phyloP scores from a whole-genome alignment of 2,329 filamentous ascomycete species.

The Calonectria henricotiae region DNA sequence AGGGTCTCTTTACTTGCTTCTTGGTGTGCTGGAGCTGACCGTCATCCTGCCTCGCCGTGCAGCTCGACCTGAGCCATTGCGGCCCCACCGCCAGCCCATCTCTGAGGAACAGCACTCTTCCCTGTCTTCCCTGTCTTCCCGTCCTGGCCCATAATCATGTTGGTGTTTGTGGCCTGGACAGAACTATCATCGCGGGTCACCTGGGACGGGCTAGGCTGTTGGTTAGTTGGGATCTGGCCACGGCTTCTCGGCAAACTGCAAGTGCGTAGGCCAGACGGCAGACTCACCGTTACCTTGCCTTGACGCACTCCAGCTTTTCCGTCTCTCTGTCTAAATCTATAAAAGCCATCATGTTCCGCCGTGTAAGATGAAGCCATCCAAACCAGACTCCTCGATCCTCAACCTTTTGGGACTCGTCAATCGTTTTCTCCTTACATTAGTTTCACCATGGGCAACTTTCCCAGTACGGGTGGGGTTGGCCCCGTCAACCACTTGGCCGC shows the following conservation, averaged over 20 bases:
- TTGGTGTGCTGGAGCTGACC: slow-evolving; percentile 32
- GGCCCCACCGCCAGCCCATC: slow-evolving; percentile 29
- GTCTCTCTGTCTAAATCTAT: slow-evolving; percentile 34
- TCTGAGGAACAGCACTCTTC: slow-evolving; percentile 8
- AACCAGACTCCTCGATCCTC: slow-evolving; percentile 25
- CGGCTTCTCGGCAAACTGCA: slow-evolving; percentile 27
- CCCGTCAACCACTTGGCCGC: slow-evolving; percentile 37
- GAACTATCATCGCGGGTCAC: slow-evolving; percentile 13
- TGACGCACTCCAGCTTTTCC: slow-evolving; percentile 16
- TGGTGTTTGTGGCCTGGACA: slow-evolving; percentile 17
- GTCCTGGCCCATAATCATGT: slow-evolving; percentile 4
- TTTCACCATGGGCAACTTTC: slow-evolving; percentile 46
- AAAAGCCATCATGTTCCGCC: slow-evolving; percentile 41
- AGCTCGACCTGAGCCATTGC: slow-evolving; percentile 34
- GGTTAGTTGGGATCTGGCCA: background rate
- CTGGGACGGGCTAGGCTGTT: slow-evolving; percentile 13
- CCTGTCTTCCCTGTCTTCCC: slow-evolving; percentile 5
- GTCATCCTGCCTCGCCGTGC: slow-evolving; percentile 33
- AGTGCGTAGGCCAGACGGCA: slow-evolving; percentile 3
- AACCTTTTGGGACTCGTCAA: slow-evolving; percentile 18
- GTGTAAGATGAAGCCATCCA: background rate
- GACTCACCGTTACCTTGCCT: slow-evolving; percentile 8
- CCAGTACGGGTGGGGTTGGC: slow-evolving; percentile 36
- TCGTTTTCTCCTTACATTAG: slow-evolving; percentile 17
- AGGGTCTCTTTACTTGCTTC: slow-evolving; percentile 1